Evolutionary conservation across 306 rosid genomes (phyloP).

Genomic region (Castanea mollissima): DNA sequence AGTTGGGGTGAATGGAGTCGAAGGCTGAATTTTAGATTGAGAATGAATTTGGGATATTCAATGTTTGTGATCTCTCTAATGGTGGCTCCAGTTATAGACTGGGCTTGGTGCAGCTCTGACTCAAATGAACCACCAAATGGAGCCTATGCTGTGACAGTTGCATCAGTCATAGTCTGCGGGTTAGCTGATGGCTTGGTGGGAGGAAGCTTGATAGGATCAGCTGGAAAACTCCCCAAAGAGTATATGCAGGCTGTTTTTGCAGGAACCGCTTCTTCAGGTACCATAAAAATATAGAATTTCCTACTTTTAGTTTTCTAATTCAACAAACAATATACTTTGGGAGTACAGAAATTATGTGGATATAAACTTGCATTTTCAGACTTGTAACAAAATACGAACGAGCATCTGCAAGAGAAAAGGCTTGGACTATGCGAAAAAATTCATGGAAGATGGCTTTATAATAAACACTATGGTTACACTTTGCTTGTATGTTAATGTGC

Average conservation of each 20-base stretch:
- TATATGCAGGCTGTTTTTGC: constrained; percentile 98
- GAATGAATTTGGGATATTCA: constrained; percentile 60
- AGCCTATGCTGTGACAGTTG: constrained; percentile 41
- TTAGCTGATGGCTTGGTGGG: constrained; percentile 82
- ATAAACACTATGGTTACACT: no score
- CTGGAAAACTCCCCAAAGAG: constrained; percentile 81
- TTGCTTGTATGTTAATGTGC: no score
- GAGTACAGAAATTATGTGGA: neutral
- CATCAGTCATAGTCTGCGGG: constrained; percentile 43
- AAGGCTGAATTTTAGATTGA: constrained; percentile 48
- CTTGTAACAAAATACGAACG: neutral
- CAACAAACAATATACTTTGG: neutral
- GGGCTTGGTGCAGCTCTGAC: constrained; percentile 36
- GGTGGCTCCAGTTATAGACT: constrained; percentile 64
- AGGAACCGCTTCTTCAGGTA: constrained; percentile 95
- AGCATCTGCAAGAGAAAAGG: no score
- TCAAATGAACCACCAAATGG: constrained; percentile 35
- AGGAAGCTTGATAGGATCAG: constrained; percentile 91
- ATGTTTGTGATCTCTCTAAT: constrained; percentile 61
- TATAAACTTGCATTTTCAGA: neutral
- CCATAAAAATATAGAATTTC: constrained; percentile 3
- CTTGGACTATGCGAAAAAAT: no score
- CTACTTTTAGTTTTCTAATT: constrained; percentile 13
- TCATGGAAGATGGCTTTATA: neutral
- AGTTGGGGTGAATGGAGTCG: constrained; percentile 63